These are phyloP conservation scores for Termitomyces eurrhizus DNA, from an alignment of 768 basidiomycete species.

Conservation along the genomic window DNA sequence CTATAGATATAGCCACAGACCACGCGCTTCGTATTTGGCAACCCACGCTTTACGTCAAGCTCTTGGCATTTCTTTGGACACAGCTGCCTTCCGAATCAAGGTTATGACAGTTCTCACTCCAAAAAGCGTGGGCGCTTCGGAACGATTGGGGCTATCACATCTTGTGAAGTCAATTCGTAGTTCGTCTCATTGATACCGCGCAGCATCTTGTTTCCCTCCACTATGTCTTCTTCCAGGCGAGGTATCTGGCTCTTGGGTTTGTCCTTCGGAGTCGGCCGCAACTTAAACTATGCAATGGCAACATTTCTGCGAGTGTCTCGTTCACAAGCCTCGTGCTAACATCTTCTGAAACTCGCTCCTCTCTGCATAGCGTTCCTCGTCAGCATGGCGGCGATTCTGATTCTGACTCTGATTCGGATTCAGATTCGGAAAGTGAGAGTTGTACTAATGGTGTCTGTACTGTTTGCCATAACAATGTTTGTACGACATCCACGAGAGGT, in stretches of 20 bases:
- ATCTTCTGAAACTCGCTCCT: background rate
- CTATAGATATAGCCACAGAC: too few species aligned
- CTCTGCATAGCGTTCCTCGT: background rate
- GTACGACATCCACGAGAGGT: background rate
- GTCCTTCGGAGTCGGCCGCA: background rate
- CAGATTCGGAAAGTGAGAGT: conserved; percentile 8
- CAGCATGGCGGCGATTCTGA: background rate
- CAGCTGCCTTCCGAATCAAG: background rate
- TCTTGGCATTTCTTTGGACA: conserved; percentile 2
- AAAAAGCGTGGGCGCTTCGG: background rate
- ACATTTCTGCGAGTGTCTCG: background rate
- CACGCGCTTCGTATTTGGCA: too few species aligned
- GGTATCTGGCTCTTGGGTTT: background rate
- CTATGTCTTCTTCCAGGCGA: background rate
- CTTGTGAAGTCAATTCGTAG: background rate
- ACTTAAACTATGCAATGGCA: too few species aligned
- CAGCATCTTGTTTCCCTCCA: background rate
- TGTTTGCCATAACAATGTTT: background rate
- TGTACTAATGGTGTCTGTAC: conserved; percentile 15
- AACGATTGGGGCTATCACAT: background rate
- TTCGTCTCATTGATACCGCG: background rate
- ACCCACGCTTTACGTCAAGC: background rate
- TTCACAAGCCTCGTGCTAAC: background rate
- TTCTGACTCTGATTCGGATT: conserved; percentile 4
- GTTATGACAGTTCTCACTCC: background rate